Percentiles rank a stretch among this genome's conserved stretches.
Conservation (phyloP, 257 asterid species). For the Jacaranda mimosifolia region DNA sequence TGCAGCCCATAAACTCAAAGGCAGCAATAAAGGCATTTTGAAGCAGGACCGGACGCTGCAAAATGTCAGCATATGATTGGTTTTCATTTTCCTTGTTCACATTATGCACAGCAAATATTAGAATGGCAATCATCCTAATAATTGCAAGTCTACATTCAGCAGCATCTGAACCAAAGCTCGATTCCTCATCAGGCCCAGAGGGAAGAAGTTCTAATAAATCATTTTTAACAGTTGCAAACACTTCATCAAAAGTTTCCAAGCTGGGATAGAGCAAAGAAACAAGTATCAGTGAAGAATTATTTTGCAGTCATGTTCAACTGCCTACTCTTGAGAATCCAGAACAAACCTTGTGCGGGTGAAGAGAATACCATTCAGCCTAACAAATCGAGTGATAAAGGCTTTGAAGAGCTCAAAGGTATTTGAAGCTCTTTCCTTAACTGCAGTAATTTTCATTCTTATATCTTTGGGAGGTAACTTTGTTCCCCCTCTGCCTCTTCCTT, state of each 20-base stretch:
- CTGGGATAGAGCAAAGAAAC: conserved; percentile 50
- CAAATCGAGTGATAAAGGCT: conserved; percentile 63
- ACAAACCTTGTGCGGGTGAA: conserved; percentile 85
- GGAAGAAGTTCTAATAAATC: conserved; percentile 72
- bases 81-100: conserved; percentile 68
- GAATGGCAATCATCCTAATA: conserved; percentile 73
- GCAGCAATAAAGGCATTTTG: conserved; percentile 74
- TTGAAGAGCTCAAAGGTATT: conserved; percentile 49
- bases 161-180: conserved; percentile 66
- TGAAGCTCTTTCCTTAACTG: conserved; percentile 50
- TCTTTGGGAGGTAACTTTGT: conserved; percentile 47
- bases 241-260: conserved; percentile 82
- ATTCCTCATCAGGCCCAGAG: conserved; percentile 68
- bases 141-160: conserved; percentile 64
- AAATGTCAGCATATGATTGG: conserved; percentile 79
- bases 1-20: conserved; percentile 78
- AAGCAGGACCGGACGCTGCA: conserved; percentile 84
- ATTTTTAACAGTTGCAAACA: conserved; percentile 58
- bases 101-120: conserved; percentile 76
- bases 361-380: conserved; percentile 83
- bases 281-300: conserved; percentile 7
- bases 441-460: conserved; percentile 39
- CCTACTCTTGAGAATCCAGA: conserved; percentile 12
- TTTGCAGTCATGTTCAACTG: not conserved
- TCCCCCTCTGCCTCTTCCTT: conserved; percentile 73